Percentiles rank a stretch among this genome's conserved stretches.
Evolutionary conservation across 2,329 filamentous ascomycete species (phyloP).

Genomic region (Akanthomyces dipterigenus): DNA sequence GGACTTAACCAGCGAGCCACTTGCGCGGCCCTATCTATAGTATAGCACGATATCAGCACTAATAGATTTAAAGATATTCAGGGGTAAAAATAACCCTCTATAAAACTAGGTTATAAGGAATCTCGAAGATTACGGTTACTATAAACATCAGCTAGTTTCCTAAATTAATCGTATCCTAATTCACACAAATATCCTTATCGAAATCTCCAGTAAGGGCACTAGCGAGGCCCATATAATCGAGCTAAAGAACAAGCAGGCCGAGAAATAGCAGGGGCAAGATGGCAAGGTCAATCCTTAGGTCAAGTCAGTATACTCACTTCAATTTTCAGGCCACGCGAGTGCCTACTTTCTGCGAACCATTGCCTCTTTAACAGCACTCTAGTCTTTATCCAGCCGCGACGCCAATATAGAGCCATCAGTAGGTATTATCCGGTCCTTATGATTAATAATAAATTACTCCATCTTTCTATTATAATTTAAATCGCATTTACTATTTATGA

Average conservation of each 20-base stretch:
- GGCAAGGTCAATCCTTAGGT: constrained; percentile 29
- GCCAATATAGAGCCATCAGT: too few species aligned
- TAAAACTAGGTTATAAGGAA: constrained; percentile 44
- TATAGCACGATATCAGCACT: not conserved
- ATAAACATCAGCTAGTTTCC: constrained; percentile 49
- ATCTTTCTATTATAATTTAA: too few species aligned
- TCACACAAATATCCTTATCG: constrained; percentile 33
- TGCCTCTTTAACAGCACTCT: too few species aligned
- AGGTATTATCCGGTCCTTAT: too few species aligned
- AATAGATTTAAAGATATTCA: not conserved
- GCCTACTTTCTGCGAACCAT: too few species aligned
- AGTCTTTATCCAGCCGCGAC: too few species aligned
- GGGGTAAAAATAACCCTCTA: constrained; percentile 20
- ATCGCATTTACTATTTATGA: too few species aligned
- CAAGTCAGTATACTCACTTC: too few species aligned
- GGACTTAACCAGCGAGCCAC: constrained; percentile 43
- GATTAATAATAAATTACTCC: too few species aligned
- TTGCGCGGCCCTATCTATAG: constrained; percentile 35
- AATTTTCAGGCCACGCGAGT: too few species aligned
- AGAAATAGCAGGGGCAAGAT: constrained; percentile 43
- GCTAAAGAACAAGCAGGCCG: constrained; percentile 43
- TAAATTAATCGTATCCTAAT: constrained; percentile 42
- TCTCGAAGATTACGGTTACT: constrained; percentile 42
- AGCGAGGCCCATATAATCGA: constrained; percentile 47
- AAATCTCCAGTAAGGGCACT: constrained; percentile 44